Conservation (phyloP, 805 yeast genomes). For the Candida saitoana region DNA sequence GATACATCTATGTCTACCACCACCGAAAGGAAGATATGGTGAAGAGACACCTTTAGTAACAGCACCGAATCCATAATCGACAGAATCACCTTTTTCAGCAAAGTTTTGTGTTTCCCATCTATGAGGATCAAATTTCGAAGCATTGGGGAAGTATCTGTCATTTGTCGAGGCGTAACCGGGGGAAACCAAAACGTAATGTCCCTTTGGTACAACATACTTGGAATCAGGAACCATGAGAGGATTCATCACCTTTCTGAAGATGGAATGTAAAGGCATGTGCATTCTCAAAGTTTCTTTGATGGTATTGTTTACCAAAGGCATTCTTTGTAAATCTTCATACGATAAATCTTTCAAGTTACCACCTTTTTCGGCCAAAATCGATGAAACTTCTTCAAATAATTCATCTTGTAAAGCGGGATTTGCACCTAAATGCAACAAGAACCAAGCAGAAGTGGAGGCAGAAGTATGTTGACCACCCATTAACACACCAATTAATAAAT, state of each 20-base stretch:
- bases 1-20: conserved; percentile 98
- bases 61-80: conserved; percentile 96
- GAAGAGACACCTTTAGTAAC: conserved; percentile 94
- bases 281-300: conserved; percentile 92
- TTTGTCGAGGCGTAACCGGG: conserved; percentile 88
- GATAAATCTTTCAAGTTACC: conserved; percentile 52
- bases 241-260: conserved; percentile 84
- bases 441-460: conserved; percentile 95
- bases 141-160: conserved; percentile 75
- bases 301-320: conserved; percentile 77
- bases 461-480: conserved; percentile 99
- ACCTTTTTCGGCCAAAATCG: conserved; percentile 53
- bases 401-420: conserved; percentile 82
- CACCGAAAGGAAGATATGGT: conserved; percentile 97
- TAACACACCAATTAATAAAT: conserved; percentile 86
- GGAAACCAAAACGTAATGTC: conserved; percentile 84
- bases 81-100: conserved; percentile 28
- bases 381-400: conserved; percentile 67
- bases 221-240: conserved; percentile 79
- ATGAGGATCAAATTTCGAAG: conserved; percentile 71
- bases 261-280: conserved; percentile 95
- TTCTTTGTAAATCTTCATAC: conserved; percentile 76
- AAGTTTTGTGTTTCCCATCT: conserved; percentile 62
- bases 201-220: conserved; percentile 75
- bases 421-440: conserved; percentile 83